A percentile compares a stretch with the other conserved stretches of the same genome.
Evolutionary conservation across 2,329 filamentous ascomycete species (phyloP).

Genomic region (Diaporthe caulivora): DNA sequence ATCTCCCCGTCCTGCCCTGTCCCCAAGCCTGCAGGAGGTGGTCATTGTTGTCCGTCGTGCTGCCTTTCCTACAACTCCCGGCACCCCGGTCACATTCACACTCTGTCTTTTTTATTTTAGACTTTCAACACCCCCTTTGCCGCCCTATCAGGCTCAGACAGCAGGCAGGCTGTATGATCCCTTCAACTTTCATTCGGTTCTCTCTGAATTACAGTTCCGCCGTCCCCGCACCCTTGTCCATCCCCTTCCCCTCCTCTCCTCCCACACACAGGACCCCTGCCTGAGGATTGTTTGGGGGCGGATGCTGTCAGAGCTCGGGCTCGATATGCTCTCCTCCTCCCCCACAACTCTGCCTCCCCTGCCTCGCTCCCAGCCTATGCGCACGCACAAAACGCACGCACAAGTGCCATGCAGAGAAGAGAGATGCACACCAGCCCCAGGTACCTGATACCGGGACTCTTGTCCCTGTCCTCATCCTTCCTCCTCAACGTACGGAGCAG

Average conservation of each 20-base stretch:
- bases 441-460: slow-evolving; percentile 17
- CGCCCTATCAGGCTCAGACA: slow-evolving; percentile 6
- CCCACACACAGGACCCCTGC: too few relatives aligned
- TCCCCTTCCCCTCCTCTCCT: not conserved
- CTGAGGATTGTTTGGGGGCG: not conserved
- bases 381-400: not conserved
- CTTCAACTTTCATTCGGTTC: not conserved
- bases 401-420: not conserved
- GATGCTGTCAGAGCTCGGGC: slow-evolving; percentile 1
- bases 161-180: slow-evolving; percentile 5
- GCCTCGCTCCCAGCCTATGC: not conserved
- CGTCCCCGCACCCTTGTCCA: not conserved
- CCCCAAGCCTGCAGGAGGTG: too few relatives aligned
- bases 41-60: not conserved
- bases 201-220: slow-evolving; percentile 22
- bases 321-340: too few relatives aligned
- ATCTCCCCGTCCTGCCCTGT: slow-evolving; percentile 5
- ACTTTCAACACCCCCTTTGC: not conserved
- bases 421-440: not conserved
- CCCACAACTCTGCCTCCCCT: not conserved
- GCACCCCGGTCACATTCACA: not conserved
- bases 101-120: not conserved
- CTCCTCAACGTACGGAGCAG: too few relatives aligned
- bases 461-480: too few relatives aligned
- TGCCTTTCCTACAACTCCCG: not conserved